phyloP scores from a whole-genome alignment of 768 basidiomycete genomes.

The Tremella mesenterica region DNA sequence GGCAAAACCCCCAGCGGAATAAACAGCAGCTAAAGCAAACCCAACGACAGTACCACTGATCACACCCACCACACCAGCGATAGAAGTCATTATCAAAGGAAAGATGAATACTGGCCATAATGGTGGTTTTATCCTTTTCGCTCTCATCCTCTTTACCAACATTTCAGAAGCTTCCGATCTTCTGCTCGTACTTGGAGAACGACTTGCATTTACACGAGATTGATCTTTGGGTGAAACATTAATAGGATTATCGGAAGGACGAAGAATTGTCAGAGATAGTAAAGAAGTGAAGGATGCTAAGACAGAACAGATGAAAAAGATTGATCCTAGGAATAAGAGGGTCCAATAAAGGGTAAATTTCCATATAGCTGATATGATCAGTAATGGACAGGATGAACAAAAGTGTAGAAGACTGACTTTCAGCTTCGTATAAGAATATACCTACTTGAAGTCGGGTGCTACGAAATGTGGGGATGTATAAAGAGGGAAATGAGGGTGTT shows the following conservation, averaged over 20 bases:
- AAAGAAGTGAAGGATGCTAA: constrained; percentile 22
- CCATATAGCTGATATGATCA: constrained; percentile 27
- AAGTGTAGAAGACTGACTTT: constrained; percentile 25
- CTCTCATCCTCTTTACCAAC: neutral
- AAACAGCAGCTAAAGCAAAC: constrained; percentile 37
- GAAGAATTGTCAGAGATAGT: constrained; percentile 11
- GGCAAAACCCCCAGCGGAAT: constrained; percentile 35
- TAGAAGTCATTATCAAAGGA: constrained; percentile 11
- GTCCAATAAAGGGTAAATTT: constrained; percentile 40
- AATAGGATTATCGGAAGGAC: neutral
- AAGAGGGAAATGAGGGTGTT: constrained; percentile 27
- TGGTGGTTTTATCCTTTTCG: constrained; percentile 24
- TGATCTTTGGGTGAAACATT: neutral
- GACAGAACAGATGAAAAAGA: constrained; percentile 25
- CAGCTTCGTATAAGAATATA: constrained; percentile 35
- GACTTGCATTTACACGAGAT: neutral
- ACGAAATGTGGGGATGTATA: constrained; percentile 26
- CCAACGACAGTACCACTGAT: constrained; percentile 32
- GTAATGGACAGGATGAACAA: neutral
- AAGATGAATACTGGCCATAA: constrained; percentile 32
- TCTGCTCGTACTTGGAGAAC: neutral
- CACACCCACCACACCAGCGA: constrained; percentile 21
- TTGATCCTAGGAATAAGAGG: constrained; percentile 16
- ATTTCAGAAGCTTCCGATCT: neutral
- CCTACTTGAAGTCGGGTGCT: constrained; percentile 17